phyloP scores from a whole-genome alignment of 306 rosid genomes.

The Vigna nakashimae region DNA sequence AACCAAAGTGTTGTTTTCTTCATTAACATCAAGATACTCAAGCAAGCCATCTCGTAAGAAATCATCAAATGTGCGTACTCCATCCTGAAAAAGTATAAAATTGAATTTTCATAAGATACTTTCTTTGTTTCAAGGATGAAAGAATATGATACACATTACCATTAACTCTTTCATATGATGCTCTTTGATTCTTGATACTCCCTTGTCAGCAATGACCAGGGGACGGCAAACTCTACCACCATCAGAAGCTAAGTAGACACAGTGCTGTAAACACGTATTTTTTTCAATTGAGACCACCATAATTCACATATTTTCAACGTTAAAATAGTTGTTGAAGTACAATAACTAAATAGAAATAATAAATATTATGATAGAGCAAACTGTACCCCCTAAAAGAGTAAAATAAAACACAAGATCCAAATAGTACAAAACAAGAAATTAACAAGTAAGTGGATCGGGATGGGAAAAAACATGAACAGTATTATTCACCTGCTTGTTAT shows the following conservation, averaged over 20 bases:
- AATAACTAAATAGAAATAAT: slow-evolving; percentile 13
- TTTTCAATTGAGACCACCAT: slow-evolving; percentile 31
- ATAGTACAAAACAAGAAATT: slow-evolving; percentile 27
- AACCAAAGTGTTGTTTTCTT: slow-evolving; percentile 95
- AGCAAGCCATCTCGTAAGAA: slow-evolving; percentile 87
- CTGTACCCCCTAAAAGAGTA: background rate
- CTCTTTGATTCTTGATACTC: slow-evolving; percentile 81
- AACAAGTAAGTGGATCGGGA: slow-evolving; percentile 3
- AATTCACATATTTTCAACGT: slow-evolving; percentile 16
- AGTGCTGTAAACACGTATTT: slow-evolving; percentile 55
- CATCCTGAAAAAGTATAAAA: slow-evolving; percentile 66
- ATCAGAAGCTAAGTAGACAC: slow-evolving; percentile 96
- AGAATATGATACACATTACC: slow-evolving; percentile 52
- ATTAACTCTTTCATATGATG: slow-evolving; percentile 91
- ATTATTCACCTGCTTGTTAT: slow-evolving; percentile 82
- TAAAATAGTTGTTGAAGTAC: background rate
- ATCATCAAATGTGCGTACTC: slow-evolving; percentile 81
- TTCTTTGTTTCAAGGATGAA: slow-evolving; percentile 29
- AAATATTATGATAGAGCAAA: slow-evolving; percentile 3
- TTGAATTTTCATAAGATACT: slow-evolving; percentile 35
- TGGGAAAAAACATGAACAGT: background rate
- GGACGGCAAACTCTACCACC: slow-evolving; percentile 99
- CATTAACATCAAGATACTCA: slow-evolving; percentile 97
- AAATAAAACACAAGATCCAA: slow-evolving; percentile 25
- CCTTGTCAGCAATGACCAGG: slow-evolving; percentile 90